Evolutionary conservation across 177 flowering plant species (phyloP).

Genomic region (Vitis hybrid): DNA sequence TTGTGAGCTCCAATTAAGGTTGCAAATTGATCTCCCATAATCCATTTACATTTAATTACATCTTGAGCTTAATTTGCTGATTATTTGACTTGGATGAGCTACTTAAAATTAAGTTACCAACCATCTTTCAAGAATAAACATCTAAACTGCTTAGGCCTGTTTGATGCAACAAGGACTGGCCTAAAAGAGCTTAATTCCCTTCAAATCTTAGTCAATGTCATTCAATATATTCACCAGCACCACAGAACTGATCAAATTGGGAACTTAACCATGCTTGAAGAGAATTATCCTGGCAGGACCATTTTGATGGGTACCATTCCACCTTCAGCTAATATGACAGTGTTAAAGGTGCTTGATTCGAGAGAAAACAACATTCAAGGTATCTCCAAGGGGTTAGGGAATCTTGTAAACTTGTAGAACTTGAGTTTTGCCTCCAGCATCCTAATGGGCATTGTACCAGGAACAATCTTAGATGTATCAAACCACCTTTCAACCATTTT

Average conservation of each 20-base stretch:
- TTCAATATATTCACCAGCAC: slow-evolving; percentile 10
- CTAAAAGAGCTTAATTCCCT: slow-evolving; percentile 14
- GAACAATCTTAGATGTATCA: slow-evolving; percentile 11
- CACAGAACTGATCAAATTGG: slow-evolving; percentile 19
- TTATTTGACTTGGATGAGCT: too few species aligned
- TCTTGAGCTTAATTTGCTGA: too few species aligned
- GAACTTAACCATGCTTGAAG: slow-evolving; percentile 14
- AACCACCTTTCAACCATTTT: neutral
- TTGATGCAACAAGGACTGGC: slow-evolving; percentile 1
- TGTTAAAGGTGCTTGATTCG: neutral
- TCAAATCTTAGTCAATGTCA: slow-evolving; percentile 10
- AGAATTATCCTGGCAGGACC: neutral
- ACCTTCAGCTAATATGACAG: neutral
- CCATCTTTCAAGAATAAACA: too few species aligned
- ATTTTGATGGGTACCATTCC: slow-evolving; percentile 9
- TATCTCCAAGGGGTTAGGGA: slow-evolving; percentile 4
- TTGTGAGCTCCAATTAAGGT: too few species aligned
- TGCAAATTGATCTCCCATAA: too few species aligned
- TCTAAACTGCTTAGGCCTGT: too few species aligned
- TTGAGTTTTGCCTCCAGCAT: neutral
- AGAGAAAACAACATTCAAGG: neutral
- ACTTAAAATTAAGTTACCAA: too few species aligned
- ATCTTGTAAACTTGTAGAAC: neutral
- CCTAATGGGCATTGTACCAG: slow-evolving; percentile 11
- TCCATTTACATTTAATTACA: too few species aligned